These are phyloP conservation scores for Lipomyces chichibuensis DNA, from an alignment of 805 yeast species.

Conservation along the genomic window DNA sequence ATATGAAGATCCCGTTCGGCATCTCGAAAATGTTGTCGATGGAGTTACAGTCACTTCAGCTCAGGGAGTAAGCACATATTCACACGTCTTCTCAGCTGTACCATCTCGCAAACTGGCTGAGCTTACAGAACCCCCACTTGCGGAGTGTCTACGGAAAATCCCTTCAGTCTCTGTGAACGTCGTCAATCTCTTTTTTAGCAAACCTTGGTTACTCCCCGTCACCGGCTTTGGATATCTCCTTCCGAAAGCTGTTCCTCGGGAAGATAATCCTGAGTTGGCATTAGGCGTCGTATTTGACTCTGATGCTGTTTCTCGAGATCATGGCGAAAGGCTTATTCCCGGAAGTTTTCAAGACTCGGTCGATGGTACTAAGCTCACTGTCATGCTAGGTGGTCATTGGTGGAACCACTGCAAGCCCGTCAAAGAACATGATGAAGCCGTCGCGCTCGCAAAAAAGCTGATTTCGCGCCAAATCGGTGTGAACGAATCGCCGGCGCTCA, in stretches of 20 bases:
- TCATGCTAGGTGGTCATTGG: slow-evolving; percentile 88
- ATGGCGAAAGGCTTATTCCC: slow-evolving; percentile 16
- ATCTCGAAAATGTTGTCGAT: slow-evolving; percentile 16
- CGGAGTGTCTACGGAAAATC: slow-evolving; percentile 46
- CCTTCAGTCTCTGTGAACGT: slow-evolving; percentile 62
- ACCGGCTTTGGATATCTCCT: slow-evolving; percentile 88
- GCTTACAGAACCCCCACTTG: slow-evolving; percentile 5
- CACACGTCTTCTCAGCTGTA: slow-evolving; percentile 43
- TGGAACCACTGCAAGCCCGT: slow-evolving; percentile 44
- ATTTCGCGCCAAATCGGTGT: slow-evolving; percentile 49
- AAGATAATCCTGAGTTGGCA: slow-evolving; percentile 56
- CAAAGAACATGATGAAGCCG: slow-evolving; percentile 39
- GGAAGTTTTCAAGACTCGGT: slow-evolving; percentile 29
- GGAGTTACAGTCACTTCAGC: slow-evolving; percentile 20
- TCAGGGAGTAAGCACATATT: slow-evolving; percentile 7
- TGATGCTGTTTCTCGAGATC: slow-evolving; percentile 47
- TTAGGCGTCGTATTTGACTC: slow-evolving; percentile 92
- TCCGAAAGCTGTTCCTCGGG: slow-evolving; percentile 55
- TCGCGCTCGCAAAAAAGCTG: slow-evolving; percentile 45
- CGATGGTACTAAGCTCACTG: slow-evolving; percentile 71
- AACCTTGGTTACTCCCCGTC: slow-evolving; percentile 47
- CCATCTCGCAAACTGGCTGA: slow-evolving; percentile 26
- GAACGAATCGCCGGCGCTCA: slow-evolving; percentile 39
- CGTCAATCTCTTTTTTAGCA: slow-evolving; percentile 67
- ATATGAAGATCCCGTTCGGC: slow-evolving; percentile 10